Base-by-base conservation (phyloP, 225 moss, liverwort and hornwort genomes). In the Asterella californica region DNA sequence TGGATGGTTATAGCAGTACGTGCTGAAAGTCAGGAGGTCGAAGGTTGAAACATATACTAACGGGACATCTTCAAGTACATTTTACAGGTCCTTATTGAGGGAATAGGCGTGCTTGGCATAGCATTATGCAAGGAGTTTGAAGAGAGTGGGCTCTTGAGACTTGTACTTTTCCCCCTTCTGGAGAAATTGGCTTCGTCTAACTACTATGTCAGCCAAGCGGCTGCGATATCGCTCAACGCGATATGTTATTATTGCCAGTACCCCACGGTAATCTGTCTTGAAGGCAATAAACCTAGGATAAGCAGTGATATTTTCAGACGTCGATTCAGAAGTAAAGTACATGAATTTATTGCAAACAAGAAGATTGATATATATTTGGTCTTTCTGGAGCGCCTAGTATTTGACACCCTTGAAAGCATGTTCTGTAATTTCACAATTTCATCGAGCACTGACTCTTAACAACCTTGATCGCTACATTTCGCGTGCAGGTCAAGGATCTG, bases 11-110 rank as follows among this genome's bases (percentile, higher is more conserved):
- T 74, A 45, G 17, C 27, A 32, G 21, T 38, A 18, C 11, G 30
- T 17, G 32, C 37, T 38, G 38, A 22, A 68, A 37, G 4, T 37
- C 14, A 46, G 46, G 45, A 22, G 42, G 24, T 21, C 34, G 15
- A 37, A 5, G 55, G 33, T 52, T 71, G 27, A n/a, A 15, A 27
- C n/a, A 37, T 15, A 24, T 65, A 25, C 74, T 10, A 22, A 45
- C 29, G 6, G 6, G 0, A 11, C 2, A 12, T 11, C n/a, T 71
- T 76, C 21, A 24, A 24, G 17, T 67, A 54, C 42, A 37, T 38
- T 27, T 21, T 81, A 73, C 87, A 94, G 96, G 92, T 99, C 65
- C 87, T 99, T 81, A 87, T 99, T 78, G 99, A 99, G 79, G 95
- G 93, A 67, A 83, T 95, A 67, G 99, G 99, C 47, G 89, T 99